A percentile compares a stretch with the other conserved stretches of the same genome.
phyloP scores from a whole-genome alignment of 495 filamentous ascomycete species.

The Lophium mytilinum region DNA sequence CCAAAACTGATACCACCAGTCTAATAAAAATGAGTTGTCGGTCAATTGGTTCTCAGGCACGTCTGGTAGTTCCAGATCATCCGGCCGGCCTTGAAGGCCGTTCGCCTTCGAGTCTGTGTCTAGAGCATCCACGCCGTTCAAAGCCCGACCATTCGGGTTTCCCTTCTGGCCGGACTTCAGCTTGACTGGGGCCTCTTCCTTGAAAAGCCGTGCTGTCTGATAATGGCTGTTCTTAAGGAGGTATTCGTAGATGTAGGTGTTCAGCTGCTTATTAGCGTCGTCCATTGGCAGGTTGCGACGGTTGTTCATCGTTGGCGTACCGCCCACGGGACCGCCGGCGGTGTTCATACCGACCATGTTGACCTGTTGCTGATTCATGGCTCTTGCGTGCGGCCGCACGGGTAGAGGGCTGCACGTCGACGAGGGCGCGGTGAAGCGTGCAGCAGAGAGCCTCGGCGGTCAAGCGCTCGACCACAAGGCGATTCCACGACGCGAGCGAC shows the following conservation, averaged over 20 bases:
- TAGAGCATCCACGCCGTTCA: constrained; percentile 73
- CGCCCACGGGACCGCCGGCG: constrained; percentile 27
- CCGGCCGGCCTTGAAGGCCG: constrained; percentile 58
- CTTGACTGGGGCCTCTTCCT: constrained; percentile 45
- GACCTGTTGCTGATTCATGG: constrained; percentile 29
- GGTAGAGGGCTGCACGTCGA: neutral
- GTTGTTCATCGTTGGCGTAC: constrained; percentile 27
- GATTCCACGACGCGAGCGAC: too few species aligned
- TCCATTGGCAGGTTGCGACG: constrained; percentile 3
- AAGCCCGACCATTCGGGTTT: constrained; percentile 25
- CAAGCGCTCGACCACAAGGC: neutral
- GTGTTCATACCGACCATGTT: constrained; percentile 29
- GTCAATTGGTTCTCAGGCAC: constrained; percentile 48
- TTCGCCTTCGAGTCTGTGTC: constrained; percentile 71
- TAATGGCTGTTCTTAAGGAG: constrained; percentile 75
- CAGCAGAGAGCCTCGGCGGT: neutral
- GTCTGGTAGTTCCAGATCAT: constrained; percentile 70
- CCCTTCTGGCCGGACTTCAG: constrained; percentile 52
- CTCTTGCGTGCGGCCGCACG: neutral
- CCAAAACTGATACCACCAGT: constrained; percentile 97
- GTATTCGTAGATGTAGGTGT: constrained; percentile 98
- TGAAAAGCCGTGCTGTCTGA: constrained; percentile 66
- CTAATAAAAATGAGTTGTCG: constrained; percentile 74
- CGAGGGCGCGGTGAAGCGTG: neutral
- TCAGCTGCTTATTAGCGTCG: constrained; percentile 40